phyloP scores from a whole-genome alignment of 345 rosid species.

The Noccaea bulbosa region DNA sequence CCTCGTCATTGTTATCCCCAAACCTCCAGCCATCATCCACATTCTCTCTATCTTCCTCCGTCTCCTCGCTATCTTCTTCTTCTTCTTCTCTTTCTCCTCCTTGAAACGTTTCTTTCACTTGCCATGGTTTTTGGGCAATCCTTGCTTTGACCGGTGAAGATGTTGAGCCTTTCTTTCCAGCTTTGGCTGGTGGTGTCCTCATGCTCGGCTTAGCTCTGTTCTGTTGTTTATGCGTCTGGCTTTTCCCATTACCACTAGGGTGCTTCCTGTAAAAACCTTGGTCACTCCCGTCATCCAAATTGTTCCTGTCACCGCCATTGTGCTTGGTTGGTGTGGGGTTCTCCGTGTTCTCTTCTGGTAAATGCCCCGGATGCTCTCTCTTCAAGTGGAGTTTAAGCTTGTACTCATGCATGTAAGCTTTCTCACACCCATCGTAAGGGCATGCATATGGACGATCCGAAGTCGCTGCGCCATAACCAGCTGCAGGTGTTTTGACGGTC shows the following conservation, averaged over 20 bases:
- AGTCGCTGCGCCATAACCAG: conserved; percentile 64
- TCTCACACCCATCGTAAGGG: conserved; percentile 89
- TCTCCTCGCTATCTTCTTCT: conserved; percentile 89
- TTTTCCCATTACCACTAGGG: conserved; percentile 55
- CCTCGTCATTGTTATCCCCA: conserved; percentile 65
- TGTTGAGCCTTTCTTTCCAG: conserved; percentile 62
- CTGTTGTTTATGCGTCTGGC: conserved; percentile 54
- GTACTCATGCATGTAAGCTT: conserved; percentile 96
- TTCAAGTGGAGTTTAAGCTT: conserved; percentile 93
- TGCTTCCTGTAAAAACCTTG: conserved; percentile 77
- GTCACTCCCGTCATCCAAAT: conserved; percentile 84
- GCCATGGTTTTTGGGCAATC: conserved; percentile 65
- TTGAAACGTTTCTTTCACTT: conserved; percentile 67
- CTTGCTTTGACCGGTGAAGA: conserved; percentile 57
- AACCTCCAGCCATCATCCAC: conserved; percentile 86
- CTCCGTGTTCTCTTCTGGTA: conserved; percentile 68
- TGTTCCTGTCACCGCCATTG: conserved; percentile 53
- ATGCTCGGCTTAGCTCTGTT: conserved; percentile 64
- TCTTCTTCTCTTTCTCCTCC: conserved; percentile 61
- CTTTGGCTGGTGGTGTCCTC: conserved; percentile 73
- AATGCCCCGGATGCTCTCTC: conserved; percentile 92
- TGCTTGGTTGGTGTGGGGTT: conserved; percentile 48
- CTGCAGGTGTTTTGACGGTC: conserved; percentile 61
- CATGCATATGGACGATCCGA: conserved; percentile 88
- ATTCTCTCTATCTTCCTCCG: conserved; percentile 86